Evolutionary conservation across 441 rosid species (phyloP).

Genomic region (Erodium chrysanthum): DNA sequence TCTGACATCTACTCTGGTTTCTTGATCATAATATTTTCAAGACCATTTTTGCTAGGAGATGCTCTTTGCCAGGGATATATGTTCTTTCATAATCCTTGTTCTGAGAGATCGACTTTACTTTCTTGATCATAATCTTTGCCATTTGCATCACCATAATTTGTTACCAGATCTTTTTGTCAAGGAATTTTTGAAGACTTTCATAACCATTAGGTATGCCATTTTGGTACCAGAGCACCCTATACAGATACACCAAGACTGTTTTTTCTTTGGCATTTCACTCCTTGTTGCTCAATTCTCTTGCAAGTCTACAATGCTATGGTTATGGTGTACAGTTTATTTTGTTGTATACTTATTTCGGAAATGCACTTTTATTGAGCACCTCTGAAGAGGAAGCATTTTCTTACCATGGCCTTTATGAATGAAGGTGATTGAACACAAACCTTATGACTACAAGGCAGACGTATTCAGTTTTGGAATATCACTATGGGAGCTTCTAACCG

Average conservation of each 20-base stretch:
- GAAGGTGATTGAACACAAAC: slow-evolving; percentile 91
- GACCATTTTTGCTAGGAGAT: slow-evolving; percentile 1
- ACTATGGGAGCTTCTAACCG: slow-evolving; percentile 84
- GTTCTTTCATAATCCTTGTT: not conserved
- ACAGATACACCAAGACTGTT: not conserved
- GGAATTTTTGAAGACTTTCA: not conserved
- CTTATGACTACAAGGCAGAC: slow-evolving; percentile 83
- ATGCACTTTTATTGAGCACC: not conserved
- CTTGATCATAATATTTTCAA: slow-evolving; percentile 9
- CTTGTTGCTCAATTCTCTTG: not conserved
- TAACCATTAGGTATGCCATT: slow-evolving; percentile 2
- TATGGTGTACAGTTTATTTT: not conserved
- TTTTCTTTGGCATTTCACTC: not conserved
- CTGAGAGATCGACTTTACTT: not conserved
- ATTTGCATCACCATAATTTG: not conserved
- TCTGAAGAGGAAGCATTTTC: slow-evolving; percentile 7
- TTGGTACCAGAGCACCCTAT: not conserved
- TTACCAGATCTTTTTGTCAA: no score
- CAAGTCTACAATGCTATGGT: not conserved
- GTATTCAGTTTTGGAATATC: slow-evolving; percentile 82
- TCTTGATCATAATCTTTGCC: not conserved
- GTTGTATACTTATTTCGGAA: not conserved
- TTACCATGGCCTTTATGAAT: slow-evolving; percentile 27
- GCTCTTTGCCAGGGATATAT: not conserved
- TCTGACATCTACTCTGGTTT: slow-evolving; percentile 6